A percentile compares a stretch with the other conserved stretches of the same genome.
Conservation (phyloP, 306 rosid species). For the Quercus engelmannii region DNA sequence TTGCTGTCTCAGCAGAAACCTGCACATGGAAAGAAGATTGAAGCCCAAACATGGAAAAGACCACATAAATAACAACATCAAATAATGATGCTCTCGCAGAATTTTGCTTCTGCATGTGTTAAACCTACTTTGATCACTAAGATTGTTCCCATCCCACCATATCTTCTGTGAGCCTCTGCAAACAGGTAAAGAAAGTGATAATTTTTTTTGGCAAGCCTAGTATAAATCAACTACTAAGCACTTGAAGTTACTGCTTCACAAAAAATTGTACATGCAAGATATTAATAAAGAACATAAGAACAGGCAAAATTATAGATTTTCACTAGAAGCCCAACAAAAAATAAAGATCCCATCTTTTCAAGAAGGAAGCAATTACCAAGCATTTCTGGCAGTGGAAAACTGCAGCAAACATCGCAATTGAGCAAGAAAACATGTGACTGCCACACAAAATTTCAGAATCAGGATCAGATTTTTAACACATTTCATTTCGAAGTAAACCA, state of each 20-base stretch:
- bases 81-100: slow-evolving; percentile 9
- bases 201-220: slow-evolving; percentile 5
- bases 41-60: slow-evolving; percentile 9
- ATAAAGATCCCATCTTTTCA: slow-evolving; percentile 4
- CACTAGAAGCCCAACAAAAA: background rate
- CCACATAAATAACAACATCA: background rate
- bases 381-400: slow-evolving; percentile 92
- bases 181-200: slow-evolving; percentile 11
- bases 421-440: slow-evolving; percentile 90
- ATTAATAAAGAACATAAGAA: background rate
- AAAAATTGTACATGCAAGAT: slow-evolving; percentile 1
- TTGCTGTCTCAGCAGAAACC: slow-evolving; percentile 91
- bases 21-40: slow-evolving; percentile 23
- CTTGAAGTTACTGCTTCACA: slow-evolving; percentile 4
- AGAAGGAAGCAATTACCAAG: slow-evolving; percentile 49
- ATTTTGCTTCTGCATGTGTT: background rate
- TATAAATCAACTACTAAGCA: slow-evolving; percentile 9
- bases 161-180: slow-evolving; percentile 78
- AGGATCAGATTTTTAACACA: slow-evolving; percentile 8
- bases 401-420: slow-evolving; percentile 93
- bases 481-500: background rate
- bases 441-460: slow-evolving; percentile 31
- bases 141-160: slow-evolving; percentile 94
- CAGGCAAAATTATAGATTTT: slow-evolving; percentile 5
- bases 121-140: slow-evolving; percentile 78